Percentiles rank a stretch among this genome's conserved stretches.
These are phyloP conservation scores for Leccinellum rugosiceps DNA, from an alignment of 768 basidiomycete genomes.

Conservation along the genomic window DNA sequence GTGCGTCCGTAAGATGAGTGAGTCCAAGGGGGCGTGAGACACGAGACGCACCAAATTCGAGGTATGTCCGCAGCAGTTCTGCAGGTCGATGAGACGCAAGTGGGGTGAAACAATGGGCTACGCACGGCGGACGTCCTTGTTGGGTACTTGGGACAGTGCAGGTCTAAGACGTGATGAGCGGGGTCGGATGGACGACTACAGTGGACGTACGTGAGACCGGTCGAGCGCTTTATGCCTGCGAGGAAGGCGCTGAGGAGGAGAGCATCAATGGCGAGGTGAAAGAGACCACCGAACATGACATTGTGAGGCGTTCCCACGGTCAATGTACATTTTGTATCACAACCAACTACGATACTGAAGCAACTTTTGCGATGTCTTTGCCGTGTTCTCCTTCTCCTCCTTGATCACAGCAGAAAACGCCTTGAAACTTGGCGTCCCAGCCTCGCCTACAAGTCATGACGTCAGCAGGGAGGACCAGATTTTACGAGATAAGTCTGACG, in stretches of 20 bases:
- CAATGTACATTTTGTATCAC: neutral
- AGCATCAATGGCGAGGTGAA: conserved; percentile 75
- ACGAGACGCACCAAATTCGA: conserved; percentile 66
- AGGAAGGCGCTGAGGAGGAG: conserved; percentile 76
- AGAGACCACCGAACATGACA: conserved; percentile 34
- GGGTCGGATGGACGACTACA: neutral
- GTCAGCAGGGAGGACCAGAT: conserved; percentile 13
- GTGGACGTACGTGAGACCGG: conserved; percentile 74
- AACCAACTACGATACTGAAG: conserved; percentile 26
- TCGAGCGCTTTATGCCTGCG: conserved; percentile 80
- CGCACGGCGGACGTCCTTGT: conserved; percentile 87
- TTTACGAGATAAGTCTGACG: conserved; percentile 34
- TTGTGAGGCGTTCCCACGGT: conserved; percentile 21
- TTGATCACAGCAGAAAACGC: conserved; percentile 70
- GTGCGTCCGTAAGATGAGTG: conserved; percentile 2
- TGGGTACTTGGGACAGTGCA: conserved; percentile 70
- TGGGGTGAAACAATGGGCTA: conserved; percentile 10
- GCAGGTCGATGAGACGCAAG: conserved; percentile 1
- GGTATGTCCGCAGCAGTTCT: conserved; percentile 75
- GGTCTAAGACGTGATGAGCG: conserved; percentile 45
- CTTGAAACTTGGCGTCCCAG: conserved; percentile 64
- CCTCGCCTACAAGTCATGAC: conserved; percentile 44
- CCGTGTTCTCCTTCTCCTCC: conserved; percentile 68
- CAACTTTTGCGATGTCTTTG: conserved; percentile 32
- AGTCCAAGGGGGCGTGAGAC: neutral